Evolutionary conservation across 805 yeast genomes (phyloP), one percentile per base, ranked within the genome.

Genomic region (Myxozyma mucilagina): DNA sequence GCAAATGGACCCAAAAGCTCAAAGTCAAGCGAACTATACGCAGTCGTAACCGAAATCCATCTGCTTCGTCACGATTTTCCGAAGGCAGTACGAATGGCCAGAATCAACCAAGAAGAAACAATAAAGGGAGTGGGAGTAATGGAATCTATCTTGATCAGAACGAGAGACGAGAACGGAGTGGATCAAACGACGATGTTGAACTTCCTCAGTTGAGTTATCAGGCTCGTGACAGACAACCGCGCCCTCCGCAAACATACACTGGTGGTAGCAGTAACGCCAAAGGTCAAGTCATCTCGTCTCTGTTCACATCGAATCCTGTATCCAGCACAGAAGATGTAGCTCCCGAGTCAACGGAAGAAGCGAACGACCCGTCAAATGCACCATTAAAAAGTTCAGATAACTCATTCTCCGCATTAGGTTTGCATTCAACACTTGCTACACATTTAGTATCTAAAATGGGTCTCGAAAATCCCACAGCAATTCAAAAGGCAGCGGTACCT

Each of bases 401-500:
- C 9, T 78, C 88, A 3, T 93, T 93, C 69, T 79, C 75, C 16
- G 89, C 90, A 0, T 75, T 93, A 47, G 96, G 96, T 0, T 73
- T 92, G 14, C 82, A 82, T 62, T 82, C 78, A 1, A 73, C 75
- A 35, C 72, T 93, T 43, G 70, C 81, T 0, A 73, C 72, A 8
- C 87, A 86, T 69, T 73, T 93, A 58, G 76, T 79, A 1, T 83
- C 82, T 6, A 81, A 80, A 57, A 76, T 90, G 76, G 71, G 77
- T 35, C 63, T 78, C 44, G 60, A 57, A 3, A 65, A 71, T 3
- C 99, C 99, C 1, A 96, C 99, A 0, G 84, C 84, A 67, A 90
- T 94, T 67, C 99, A 94, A 75, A 81, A 90, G 65, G 76, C 87
- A 5, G 94, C 88, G 0, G 78, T 91, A 9, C 97, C 98, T 20